Conservation (phyloP, 2,329 filamentous ascomycete genomes). For the Zasmidium cellare region DNA sequence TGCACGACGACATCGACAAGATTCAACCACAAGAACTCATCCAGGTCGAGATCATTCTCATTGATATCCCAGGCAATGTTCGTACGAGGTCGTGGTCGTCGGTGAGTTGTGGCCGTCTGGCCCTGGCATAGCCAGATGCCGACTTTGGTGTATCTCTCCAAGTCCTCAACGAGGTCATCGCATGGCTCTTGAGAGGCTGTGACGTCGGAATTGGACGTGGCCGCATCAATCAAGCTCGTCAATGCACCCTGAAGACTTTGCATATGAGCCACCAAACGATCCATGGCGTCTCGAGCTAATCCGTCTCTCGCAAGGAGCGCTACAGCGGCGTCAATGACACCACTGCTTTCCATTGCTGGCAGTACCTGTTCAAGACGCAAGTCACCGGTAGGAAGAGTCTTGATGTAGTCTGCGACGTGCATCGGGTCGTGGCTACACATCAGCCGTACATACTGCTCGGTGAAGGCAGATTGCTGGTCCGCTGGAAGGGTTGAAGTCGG, state of each 20-base stretch:
- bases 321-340: conserved; percentile 89
- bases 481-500: conserved; percentile 33
- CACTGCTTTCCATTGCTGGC: conserved; percentile 83
- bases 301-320: conserved; percentile 88
- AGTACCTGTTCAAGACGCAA: conserved; percentile 77
- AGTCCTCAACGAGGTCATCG: conserved; percentile 70
- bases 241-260: conserved; percentile 76
- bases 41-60: conserved; percentile 58
- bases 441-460: conserved; percentile 83
- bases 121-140: conserved; percentile 95
- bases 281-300: conserved; percentile 78
- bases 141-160: conserved; percentile 88
- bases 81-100: conserved; percentile 34
- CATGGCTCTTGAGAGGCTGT: conserved; percentile 64
- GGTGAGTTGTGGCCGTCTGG: conserved; percentile 64
- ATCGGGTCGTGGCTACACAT: conserved; percentile 83
- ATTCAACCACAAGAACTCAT: conserved; percentile 67
- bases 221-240: conserved; percentile 68
- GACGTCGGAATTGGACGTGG: conserved; percentile 57
- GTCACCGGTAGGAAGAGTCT: conserved; percentile 72
- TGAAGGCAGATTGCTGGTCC: conserved; percentile 55
- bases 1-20: conserved; percentile 63
- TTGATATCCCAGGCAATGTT: conserved; percentile 48
- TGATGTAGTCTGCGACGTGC: conserved; percentile 84
- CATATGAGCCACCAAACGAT: conserved; percentile 78